These are phyloP conservation scores for Scytalidium sp. DNA, from an alignment of 2,329 filamentous ascomycete genomes.

Conservation along the genomic window DNA sequence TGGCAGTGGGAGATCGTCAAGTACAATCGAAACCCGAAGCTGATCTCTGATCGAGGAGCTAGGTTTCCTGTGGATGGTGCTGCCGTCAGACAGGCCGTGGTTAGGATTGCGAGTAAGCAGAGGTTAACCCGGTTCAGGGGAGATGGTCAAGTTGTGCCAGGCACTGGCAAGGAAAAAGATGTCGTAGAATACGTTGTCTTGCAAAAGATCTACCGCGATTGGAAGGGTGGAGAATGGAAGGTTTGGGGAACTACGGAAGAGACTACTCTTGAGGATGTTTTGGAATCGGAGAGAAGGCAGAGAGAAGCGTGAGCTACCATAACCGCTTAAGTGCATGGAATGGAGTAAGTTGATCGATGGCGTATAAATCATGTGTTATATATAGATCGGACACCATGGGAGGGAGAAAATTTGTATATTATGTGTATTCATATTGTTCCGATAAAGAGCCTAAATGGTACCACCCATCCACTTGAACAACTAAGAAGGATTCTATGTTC, in stretches of 20 bases:
- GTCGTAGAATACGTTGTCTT: slow-evolving; percentile 65
- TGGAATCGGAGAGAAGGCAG: slow-evolving; percentile 13
- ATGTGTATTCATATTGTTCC: background rate
- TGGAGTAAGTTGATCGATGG: slow-evolving; percentile 1
- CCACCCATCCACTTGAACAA: background rate
- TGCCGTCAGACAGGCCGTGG: slow-evolving; percentile 55
- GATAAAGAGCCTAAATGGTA: background rate
- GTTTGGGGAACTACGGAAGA: slow-evolving; percentile 62
- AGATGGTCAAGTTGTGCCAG: slow-evolving; percentile 40
- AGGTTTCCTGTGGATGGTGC: slow-evolving; percentile 41
- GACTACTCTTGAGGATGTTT: slow-evolving; percentile 38
- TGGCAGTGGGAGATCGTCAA: slow-evolving; percentile 53
- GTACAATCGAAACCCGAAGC: slow-evolving; percentile 37
- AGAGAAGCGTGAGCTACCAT: background rate
- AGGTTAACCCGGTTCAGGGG: slow-evolving; percentile 37
- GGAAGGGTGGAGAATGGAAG: slow-evolving; percentile 52
- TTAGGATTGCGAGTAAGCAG: slow-evolving; percentile 57
- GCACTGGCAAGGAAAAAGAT: slow-evolving; percentile 47
- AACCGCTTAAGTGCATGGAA: background rate
- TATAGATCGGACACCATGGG: background rate
- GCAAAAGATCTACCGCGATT: slow-evolving; percentile 42
- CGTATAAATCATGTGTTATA: background rate
- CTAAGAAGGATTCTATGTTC: background rate
- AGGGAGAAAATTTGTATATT: background rate
- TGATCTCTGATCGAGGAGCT: slow-evolving; percentile 50